Percentiles rank a stretch among this genome's conserved stretches.
Evolutionary conservation across 2,329 filamentous ascomycete genomes (phyloP).

Genomic region (Didymella glomerata): DNA sequence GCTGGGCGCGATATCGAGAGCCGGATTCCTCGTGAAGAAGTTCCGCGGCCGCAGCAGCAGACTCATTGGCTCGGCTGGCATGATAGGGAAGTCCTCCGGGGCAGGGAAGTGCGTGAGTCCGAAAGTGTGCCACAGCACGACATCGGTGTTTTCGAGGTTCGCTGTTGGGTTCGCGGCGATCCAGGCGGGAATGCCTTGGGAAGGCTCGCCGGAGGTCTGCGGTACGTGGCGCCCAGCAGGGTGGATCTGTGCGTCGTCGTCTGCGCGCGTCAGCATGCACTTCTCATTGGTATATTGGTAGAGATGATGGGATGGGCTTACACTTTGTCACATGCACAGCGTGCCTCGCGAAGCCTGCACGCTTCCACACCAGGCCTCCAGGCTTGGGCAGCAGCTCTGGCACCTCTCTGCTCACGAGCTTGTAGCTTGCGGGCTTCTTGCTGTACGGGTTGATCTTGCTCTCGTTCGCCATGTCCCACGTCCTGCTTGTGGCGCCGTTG

Average conservation of each 20-base stretch:
- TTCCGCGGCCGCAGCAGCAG: slow-evolving; percentile 79
- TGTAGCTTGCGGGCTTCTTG: slow-evolving; percentile 85
- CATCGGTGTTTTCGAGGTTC: slow-evolving; percentile 79
- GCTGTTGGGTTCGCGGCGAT: slow-evolving; percentile 72
- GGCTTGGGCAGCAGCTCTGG: slow-evolving; percentile 81
- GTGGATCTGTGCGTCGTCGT: slow-evolving; percentile 82
- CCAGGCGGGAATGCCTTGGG: slow-evolving; percentile 77
- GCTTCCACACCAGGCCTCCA: slow-evolving; percentile 84
- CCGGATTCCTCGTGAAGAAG: slow-evolving; percentile 83
- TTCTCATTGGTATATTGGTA: neutral
- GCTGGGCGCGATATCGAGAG: slow-evolving; percentile 80
- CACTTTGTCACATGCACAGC: slow-evolving; percentile 90
- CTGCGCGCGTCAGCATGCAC: slow-evolving; percentile 53
- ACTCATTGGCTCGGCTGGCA: slow-evolving; percentile 83
- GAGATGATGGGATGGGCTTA: slow-evolving; percentile 58
- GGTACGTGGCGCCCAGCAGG: slow-evolving; percentile 88
- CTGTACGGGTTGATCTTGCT: slow-evolving; percentile 85
- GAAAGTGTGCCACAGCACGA: slow-evolving; percentile 95
- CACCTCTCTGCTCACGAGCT: slow-evolving; percentile 87
- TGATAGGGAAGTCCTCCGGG: slow-evolving; percentile 90
- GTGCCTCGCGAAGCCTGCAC: slow-evolving; percentile 86
- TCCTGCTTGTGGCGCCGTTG: slow-evolving; percentile 77
- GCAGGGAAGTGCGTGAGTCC: slow-evolving; percentile 88
- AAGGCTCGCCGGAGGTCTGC: slow-evolving; percentile 83
- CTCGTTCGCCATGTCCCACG: slow-evolving; percentile 91